phyloP scores from a whole-genome alignment of 805 yeast genomes.

The Suhomyces kilbournensis region DNA sequence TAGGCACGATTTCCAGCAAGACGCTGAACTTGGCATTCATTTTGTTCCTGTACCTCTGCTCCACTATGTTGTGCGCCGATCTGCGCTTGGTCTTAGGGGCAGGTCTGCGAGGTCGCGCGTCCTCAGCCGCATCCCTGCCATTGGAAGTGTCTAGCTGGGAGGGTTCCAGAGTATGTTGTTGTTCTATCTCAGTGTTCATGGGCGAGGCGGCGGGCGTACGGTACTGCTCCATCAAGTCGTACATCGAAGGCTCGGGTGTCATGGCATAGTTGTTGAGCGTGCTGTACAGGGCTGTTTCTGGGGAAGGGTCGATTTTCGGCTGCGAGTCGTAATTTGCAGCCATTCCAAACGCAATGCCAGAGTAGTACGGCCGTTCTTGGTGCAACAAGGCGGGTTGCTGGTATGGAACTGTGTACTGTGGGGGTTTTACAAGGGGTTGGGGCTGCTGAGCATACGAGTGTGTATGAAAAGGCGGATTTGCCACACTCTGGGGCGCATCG shows the following conservation, averaged over 20 bases:
- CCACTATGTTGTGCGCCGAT: slow-evolving; percentile 41
- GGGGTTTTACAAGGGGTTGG: background rate
- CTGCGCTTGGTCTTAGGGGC: slow-evolving; percentile 14
- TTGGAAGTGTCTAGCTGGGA: background rate
- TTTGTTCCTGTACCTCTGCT: slow-evolving; percentile 42
- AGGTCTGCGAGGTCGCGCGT: background rate
- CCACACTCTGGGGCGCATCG: background rate
- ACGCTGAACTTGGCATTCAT: slow-evolving; percentile 41
- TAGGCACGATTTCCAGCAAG: slow-evolving; percentile 38
- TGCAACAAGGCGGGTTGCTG: background rate
- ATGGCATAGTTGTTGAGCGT: background rate
- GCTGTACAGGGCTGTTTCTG: background rate
- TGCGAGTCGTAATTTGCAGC: background rate
- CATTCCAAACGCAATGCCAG: background rate
- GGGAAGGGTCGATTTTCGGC: background rate
- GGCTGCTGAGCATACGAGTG: background rate
- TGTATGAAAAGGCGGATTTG: background rate
- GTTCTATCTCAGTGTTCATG: background rate
- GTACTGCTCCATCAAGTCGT: background rate
- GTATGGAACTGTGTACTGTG: background rate
- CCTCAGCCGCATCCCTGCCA: background rate
- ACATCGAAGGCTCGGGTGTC: background rate
- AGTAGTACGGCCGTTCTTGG: background rate
- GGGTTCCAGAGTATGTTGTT: background rate
- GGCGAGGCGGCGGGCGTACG: background rate